Evolutionary conservation across 2,329 filamentous ascomycete species (phyloP).

Genomic region (Keithomyces neogunnii): DNA sequence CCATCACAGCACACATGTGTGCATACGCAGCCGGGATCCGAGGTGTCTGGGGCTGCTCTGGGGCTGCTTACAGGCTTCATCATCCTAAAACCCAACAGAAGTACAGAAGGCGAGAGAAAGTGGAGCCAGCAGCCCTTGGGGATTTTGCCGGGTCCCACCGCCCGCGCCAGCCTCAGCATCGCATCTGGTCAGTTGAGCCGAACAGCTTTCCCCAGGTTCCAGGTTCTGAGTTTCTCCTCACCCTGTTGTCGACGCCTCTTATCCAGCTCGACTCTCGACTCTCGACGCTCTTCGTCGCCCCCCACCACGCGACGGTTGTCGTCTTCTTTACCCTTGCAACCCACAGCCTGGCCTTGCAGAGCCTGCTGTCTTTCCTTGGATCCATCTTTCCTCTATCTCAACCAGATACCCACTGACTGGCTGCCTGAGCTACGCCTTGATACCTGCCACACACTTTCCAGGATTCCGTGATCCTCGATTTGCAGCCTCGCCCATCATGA

Average conservation of each 20-base stretch:
- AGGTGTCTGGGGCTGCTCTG: too few species aligned
- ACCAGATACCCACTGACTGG: neutral
- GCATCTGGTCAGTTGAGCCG: neutral
- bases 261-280: neutral
- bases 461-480: constrained; percentile 2
- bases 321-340: neutral
- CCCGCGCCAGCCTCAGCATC: constrained; percentile 8
- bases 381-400: neutral
- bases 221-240: constrained; percentile 1
- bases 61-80: too few species aligned
- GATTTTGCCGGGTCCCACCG: constrained; percentile 10
- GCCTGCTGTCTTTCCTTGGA: constrained; percentile 2
- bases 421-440: neutral
- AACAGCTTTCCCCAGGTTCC: constrained; percentile 6
- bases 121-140: constrained; percentile 1
- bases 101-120: neutral
- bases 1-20: too few species aligned
- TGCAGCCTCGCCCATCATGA: constrained; percentile 33
- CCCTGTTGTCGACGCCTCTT: too few species aligned
- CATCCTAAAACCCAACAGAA: too few species aligned
- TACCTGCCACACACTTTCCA: neutral
- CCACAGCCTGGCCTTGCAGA: neutral
- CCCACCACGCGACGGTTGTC: neutral
- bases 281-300: too few species aligned
- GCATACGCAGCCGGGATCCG: too few species aligned